These are phyloP conservation scores for Citrullus amarus DNA, from an alignment of 306 rosid genomes.

Conservation along the genomic window DNA sequence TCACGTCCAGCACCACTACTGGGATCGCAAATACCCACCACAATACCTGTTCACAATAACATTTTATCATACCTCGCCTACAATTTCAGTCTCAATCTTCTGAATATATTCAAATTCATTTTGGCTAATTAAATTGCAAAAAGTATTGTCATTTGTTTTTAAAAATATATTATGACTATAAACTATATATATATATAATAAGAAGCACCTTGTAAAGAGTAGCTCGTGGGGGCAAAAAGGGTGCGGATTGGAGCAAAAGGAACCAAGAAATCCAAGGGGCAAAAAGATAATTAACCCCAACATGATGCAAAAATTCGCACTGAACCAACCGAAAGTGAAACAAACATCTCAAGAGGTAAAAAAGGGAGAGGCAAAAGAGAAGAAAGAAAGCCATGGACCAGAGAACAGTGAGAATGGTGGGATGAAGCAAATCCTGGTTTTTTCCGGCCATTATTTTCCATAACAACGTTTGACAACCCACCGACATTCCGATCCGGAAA, in stretches of 20 bases:
- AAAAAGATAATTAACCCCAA: constrained; percentile 11
- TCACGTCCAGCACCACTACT: constrained; percentile 11
- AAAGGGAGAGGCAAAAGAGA: neutral
- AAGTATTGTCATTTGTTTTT: too few relatives aligned
- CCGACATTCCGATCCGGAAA: neutral
- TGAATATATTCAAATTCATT: too few relatives aligned
- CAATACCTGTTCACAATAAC: too few relatives aligned
- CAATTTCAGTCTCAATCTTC: too few relatives aligned
- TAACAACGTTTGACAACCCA: neutral
- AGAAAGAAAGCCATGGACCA: constrained; percentile 8
- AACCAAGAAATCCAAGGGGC: constrained; percentile 16
- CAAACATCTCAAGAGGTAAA: constrained; percentile 6
- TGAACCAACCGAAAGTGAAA: constrained; percentile 8
- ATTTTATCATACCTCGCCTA: too few relatives aligned
- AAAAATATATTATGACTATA: too few relatives aligned
- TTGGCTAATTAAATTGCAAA: too few relatives aligned
- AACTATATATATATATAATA: too few relatives aligned
- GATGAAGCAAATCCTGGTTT: neutral
- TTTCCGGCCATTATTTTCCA: neutral
- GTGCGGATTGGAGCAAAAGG: constrained; percentile 16
- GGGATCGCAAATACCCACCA: constrained; percentile 12
- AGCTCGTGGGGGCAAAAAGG: neutral
- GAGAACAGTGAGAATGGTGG: neutral
- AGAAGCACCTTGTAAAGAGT: neutral
- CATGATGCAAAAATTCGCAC: constrained; percentile 10